Evolutionary conservation across 1,139 yeast genomes (phyloP).

Genomic region (Diutina scorzettiae): DNA sequence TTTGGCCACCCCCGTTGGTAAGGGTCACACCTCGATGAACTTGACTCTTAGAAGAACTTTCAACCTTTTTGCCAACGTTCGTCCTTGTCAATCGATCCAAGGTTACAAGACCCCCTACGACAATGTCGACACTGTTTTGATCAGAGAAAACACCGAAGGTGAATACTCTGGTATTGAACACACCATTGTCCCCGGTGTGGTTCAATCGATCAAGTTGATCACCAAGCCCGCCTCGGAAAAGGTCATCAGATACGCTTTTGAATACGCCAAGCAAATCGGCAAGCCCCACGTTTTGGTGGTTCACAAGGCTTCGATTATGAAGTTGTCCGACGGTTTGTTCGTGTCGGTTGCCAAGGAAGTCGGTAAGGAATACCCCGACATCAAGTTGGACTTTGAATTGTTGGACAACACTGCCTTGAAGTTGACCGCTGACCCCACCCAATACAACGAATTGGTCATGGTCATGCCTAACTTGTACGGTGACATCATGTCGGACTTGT

Average conservation of each 20-base stretch:
- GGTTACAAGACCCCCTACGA: constrained; percentile 95
- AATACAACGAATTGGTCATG: constrained; percentile 75
- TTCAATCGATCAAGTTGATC: constrained; percentile 93
- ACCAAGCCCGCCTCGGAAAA: constrained; percentile 94
- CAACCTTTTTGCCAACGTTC: constrained; percentile 89
- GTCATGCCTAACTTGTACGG: constrained; percentile 99
- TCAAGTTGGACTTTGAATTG: constrained; percentile 71
- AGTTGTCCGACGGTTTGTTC: constrained; percentile 94
- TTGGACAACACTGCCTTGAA: constrained; percentile 92
- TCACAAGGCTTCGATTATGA: constrained; percentile 98
- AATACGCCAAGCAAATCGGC: constrained; percentile 83
- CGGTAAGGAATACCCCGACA: constrained; percentile 85
- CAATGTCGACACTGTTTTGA: constrained; percentile 86
- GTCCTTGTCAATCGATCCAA: constrained; percentile 89
- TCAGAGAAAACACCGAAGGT: constrained; percentile 99
- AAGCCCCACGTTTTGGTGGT: constrained; percentile 89
- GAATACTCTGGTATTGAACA: constrained; percentile 99
- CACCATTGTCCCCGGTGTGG: constrained; percentile 96
- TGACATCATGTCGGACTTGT: constrained; percentile 94
- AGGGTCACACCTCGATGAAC: constrained; percentile 96
- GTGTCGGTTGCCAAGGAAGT: constrained; percentile 84
- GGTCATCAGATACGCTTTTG: constrained; percentile 92
- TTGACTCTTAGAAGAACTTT: constrained; percentile 95
- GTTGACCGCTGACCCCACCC: constrained; percentile 80
- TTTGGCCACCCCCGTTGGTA: constrained; percentile 95